These are phyloP conservation scores for Amylocarpus encephaloides DNA, from an alignment of 2,329 filamentous ascomycete genomes.

Conservation along the genomic window DNA sequence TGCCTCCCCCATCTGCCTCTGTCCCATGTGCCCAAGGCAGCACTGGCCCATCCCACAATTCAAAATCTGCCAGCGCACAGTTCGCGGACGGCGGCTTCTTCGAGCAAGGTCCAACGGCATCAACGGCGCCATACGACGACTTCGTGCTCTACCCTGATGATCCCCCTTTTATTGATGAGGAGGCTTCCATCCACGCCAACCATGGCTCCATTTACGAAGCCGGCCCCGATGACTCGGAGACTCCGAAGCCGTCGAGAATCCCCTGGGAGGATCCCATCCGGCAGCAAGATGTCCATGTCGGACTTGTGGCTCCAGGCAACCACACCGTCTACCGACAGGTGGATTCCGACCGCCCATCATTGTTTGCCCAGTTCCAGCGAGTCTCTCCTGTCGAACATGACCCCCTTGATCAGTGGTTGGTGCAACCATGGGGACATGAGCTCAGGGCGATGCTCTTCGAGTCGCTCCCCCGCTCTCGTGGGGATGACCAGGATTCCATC, in stretches of 20 bases:
- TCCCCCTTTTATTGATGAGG: neutral
- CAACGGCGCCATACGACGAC: neutral
- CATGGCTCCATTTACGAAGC: neutral
- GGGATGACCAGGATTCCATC: neutral
- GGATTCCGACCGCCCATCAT: neutral
- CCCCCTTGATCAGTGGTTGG: neutral
- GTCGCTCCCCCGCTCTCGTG: neutral
- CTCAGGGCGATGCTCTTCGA: neutral
- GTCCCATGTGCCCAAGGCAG: neutral
- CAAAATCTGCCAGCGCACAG: neutral
- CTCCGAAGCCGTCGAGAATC: neutral
- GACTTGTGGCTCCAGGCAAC: neutral
- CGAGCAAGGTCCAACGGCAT: neutral
- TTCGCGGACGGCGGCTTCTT: neutral
- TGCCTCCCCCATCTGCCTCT: neutral
- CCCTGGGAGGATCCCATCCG: neutral
- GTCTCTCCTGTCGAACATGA: neutral
- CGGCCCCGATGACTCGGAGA: neutral
- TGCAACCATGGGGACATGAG: neutral
- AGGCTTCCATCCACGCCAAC: neutral
- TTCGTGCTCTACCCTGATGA: neutral
- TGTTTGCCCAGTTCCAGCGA: neutral
- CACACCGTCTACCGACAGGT: neutral
- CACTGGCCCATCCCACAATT: neutral
- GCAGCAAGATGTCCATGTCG: neutral